Evolutionary conservation across 345 rosid genomes (phyloP).

Genomic region (Lepidium africanum): DNA sequence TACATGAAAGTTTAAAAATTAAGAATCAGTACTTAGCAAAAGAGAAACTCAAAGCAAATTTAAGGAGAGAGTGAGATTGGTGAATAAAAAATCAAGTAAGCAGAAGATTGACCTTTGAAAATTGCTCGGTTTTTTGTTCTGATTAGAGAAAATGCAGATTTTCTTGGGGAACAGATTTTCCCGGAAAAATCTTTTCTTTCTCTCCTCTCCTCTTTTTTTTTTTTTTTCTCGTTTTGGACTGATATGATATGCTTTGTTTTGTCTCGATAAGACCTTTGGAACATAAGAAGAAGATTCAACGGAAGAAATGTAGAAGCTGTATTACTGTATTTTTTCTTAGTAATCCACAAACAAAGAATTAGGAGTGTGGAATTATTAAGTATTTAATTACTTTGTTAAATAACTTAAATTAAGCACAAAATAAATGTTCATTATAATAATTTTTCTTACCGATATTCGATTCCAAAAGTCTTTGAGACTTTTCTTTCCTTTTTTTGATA

Average conservation of each 20-base stretch:
- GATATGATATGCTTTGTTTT: background rate
- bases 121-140: background rate
- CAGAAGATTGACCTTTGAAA: background rate
- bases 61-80: background rate
- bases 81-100: background rate
- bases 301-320: constrained; percentile 5
- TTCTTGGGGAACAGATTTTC: constrained; percentile 6
- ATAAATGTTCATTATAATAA: too few species aligned
- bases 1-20: constrained; percentile 1
- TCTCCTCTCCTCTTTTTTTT: background rate
- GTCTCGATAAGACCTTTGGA: background rate
- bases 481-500: too few species aligned
- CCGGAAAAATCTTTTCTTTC: background rate
- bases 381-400: background rate
- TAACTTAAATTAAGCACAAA: too few species aligned
- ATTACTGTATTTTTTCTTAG: background rate
- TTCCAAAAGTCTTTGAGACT: too few species aligned
- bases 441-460: too few species aligned
- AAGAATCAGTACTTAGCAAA: background rate
- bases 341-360: background rate
- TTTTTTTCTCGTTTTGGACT: background rate
- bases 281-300: constrained; percentile 25
- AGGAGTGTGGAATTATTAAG: background rate
- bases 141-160: constrained; percentile 2
- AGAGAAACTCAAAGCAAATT: background rate